Percentiles rank a stretch among this genome's conserved stretches.
Evolutionary conservation across 2,329 filamentous ascomycete species (phyloP).

Genomic region (Claviceps sp.): DNA sequence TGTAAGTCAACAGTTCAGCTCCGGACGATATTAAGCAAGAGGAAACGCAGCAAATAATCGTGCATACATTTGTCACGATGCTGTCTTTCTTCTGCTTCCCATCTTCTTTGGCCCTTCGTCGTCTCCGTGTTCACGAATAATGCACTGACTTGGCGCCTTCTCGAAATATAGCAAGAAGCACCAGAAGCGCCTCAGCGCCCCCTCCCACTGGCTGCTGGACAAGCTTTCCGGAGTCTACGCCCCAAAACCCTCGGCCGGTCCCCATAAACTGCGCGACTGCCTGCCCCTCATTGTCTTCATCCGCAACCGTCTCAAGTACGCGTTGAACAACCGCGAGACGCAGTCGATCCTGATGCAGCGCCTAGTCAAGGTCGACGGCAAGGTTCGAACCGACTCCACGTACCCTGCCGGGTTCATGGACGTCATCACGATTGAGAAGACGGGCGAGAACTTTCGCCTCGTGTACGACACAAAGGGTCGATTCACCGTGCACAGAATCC

Average conservation of each 20-base stretch:
- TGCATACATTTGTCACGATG: not conserved
- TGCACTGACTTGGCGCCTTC: not conserved
- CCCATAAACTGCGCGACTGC: slow-evolving; percentile 99
- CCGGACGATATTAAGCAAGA: not conserved
- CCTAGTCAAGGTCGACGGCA: slow-evolving; percentile 98
- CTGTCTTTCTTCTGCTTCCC: not conserved
- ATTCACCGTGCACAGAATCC: slow-evolving; percentile 99
- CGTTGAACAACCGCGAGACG: slow-evolving; percentile 95
- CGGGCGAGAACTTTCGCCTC: slow-evolving; percentile 99
- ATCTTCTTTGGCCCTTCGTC: too few species aligned
- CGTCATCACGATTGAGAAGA: slow-evolving; percentile 99
- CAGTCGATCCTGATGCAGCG: slow-evolving; percentile 99
- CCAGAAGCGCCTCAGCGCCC: slow-evolving; percentile 98
- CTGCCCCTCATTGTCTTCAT: slow-evolving; percentile 98
- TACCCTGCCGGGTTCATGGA: slow-evolving; percentile 99
- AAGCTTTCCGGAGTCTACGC: slow-evolving; percentile 90
- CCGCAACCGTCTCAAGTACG: slow-evolving; percentile 95
- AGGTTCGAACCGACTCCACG: slow-evolving; percentile 97
- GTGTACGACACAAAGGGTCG: slow-evolving; percentile 99
- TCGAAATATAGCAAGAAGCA: slow-evolving; percentile 74
- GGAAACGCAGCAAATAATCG: not conserved
- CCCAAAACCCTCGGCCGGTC: slow-evolving; percentile 62
- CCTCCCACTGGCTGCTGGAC: slow-evolving; percentile 99
- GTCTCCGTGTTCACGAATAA: not conserved
- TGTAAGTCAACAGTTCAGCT: slow-evolving; percentile 27